Evolutionary conservation across 306 rosid species (phyloP), one percentile per base, ranked within the genome.

Genomic region (Quercus berberidifolia): DNA sequence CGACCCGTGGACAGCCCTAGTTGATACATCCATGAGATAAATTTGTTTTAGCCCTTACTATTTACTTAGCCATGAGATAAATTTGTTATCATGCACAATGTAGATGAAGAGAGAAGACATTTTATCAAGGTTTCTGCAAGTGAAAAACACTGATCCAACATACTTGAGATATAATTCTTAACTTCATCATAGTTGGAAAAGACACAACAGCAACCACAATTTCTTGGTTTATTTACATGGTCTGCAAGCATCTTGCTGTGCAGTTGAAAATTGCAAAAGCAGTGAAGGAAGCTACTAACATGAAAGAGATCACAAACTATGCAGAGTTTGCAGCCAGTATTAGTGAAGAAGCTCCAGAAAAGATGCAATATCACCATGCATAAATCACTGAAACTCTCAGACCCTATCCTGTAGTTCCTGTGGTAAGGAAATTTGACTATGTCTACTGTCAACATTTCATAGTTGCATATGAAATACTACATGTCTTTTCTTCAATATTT

Each of bases 321-420:
- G 43, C 11, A 1, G 43, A 38, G 2, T 38, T 38, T 38, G 43
- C 1, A 6, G 43, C 43, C 3, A 38, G 11, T 38, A 38, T 7
- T 38, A 38, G 11, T 38, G 10, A 38, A 38, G 43, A 38, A 38
- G 43, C 43, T 38, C 43, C 8, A 7, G 43, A 38, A 79, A 88
- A 86, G 74, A 87, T 89, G 97, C 81, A 88, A 55, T 89, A 89
- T 86, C 92, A 89, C 67, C 93, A 92, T 76, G 97, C 92, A n/a
- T 81, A 87, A 23, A 83, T 92, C 56, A 90, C 93, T 51, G 95
- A 90, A 82, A 92, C 97, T 70, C 97, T 92, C 76, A 85, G 95
- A 85, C 86, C 90, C 49, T 89, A 89, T 82, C 97, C 93, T 71
- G 91, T 92, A 26, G 89, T 90, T 75, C 96, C 91, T 3, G 89